phyloP scores from a whole-genome alignment of 2,329 filamentous ascomycete species.

The Hypoxylon sp. region DNA sequence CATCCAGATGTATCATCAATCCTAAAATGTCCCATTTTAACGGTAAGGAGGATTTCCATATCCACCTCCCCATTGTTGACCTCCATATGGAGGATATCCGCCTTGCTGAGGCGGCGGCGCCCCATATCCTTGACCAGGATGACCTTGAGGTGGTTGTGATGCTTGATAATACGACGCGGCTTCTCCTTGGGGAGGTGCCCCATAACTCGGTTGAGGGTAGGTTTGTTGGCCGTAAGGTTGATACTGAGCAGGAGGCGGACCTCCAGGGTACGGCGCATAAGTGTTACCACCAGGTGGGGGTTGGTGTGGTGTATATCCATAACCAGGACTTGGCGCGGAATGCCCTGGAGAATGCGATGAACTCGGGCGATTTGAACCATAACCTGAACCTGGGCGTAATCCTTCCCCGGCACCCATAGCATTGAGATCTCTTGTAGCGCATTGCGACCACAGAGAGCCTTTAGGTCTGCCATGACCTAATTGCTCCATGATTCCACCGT shows the following conservation, averaged over 20 bases:
- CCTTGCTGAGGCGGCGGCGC: constrained; percentile 34
- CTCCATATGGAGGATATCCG: constrained; percentile 39
- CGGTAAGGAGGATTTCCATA: constrained; percentile 40
- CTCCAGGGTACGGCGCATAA: constrained; percentile 30
- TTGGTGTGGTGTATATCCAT: constrained; percentile 60
- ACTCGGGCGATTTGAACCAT: constrained; percentile 57
- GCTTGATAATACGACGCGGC: constrained; percentile 36
- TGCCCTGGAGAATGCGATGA: constrained; percentile 50
- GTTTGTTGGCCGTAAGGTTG: constrained; percentile 30
- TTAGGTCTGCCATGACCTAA: constrained; percentile 70
- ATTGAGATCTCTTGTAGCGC: constrained; percentile 70
- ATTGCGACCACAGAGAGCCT: constrained; percentile 73
- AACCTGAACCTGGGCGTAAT: constrained; percentile 46
- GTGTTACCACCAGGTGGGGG: constrained; percentile 36
- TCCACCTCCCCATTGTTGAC: constrained; percentile 39
- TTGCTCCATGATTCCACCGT: constrained; percentile 57
- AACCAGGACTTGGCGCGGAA: constrained; percentile 54
- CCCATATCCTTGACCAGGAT: constrained; percentile 17
- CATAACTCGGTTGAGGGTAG: constrained; percentile 37
- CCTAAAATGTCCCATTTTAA: constrained; percentile 1
- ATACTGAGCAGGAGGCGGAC: constrained; percentile 29
- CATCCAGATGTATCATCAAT: background rate
- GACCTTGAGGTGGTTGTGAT: constrained; percentile 22
- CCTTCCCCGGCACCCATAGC: constrained; percentile 67
- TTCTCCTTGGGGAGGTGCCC: constrained; percentile 35